Evolutionary conservation across 2,329 filamentous ascomycete species (phyloP).

Genomic region (Chrysoporthe cubensis): DNA sequence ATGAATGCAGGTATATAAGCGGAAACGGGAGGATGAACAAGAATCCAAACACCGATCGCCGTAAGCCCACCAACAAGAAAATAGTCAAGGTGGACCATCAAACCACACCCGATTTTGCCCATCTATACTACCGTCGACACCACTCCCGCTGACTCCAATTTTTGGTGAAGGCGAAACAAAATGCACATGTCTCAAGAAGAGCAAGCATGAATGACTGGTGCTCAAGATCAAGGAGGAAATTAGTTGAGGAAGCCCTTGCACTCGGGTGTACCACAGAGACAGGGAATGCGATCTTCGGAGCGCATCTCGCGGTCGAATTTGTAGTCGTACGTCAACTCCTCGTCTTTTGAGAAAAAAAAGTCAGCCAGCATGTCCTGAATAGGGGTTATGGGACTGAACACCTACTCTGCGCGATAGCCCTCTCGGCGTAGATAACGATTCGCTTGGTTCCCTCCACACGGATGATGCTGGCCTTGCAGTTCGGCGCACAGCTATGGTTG

Average conservation of each 20-base stretch:
- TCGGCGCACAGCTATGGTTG: slow-evolving; percentile 97
- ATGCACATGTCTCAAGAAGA: background rate
- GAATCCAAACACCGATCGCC: slow-evolving; percentile 14
- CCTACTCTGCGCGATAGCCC: slow-evolving; percentile 94
- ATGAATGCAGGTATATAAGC: slow-evolving; percentile 22
- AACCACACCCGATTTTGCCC: background rate
- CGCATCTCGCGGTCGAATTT: slow-evolving; percentile 98
- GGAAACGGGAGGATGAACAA: slow-evolving; percentile 7
- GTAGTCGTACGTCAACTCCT: slow-evolving; percentile 99
- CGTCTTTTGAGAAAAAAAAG: slow-evolving; percentile 62
- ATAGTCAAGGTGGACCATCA: background rate
- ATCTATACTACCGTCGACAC: slow-evolving; percentile 10
- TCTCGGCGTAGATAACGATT: slow-evolving; percentile 97
- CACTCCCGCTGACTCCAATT: slow-evolving; percentile 4
- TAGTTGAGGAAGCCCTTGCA: slow-evolving; percentile 99
- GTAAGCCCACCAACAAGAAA: background rate
- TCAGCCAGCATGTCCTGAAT: slow-evolving; percentile 30
- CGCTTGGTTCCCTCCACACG: slow-evolving; percentile 97
- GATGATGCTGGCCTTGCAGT: slow-evolving; percentile 99
- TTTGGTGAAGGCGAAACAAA: background rate
- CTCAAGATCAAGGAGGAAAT: slow-evolving; percentile 33
- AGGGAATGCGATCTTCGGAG: slow-evolving; percentile 93
- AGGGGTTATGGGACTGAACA: slow-evolving; percentile 1
- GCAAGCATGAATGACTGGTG: background rate
- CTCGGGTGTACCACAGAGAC: slow-evolving; percentile 91